phyloP scores from a whole-genome alignment of 225 moss, liverwort and hornwort genomes.

The Straminergon stramineum region DNA sequence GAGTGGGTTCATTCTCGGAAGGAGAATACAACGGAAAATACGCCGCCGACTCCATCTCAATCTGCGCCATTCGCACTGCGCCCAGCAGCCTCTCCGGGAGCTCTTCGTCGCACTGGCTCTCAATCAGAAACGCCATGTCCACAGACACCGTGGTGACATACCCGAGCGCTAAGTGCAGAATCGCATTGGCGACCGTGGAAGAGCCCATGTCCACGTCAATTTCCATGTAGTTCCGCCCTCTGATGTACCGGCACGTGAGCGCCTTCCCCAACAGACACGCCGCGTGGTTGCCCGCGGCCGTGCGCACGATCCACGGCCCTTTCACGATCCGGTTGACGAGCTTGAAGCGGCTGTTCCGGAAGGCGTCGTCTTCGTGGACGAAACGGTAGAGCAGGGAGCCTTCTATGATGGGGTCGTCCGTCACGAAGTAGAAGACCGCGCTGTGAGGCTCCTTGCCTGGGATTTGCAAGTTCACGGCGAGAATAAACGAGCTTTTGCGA shows the following conservation, averaged over 20 bases:
- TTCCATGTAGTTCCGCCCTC: slow-evolving; percentile 60
- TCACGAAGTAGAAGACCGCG: slow-evolving; percentile 73
- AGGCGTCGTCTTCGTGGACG: slow-evolving; percentile 71
- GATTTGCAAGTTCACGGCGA: slow-evolving; percentile 76
- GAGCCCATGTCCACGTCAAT: slow-evolving; percentile 79
- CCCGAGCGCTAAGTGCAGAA: slow-evolving; percentile 76
- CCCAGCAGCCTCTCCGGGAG: slow-evolving; percentile 74
- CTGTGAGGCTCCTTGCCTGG: slow-evolving; percentile 79
- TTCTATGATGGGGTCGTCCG: slow-evolving; percentile 42
- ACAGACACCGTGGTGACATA: slow-evolving; percentile 73
- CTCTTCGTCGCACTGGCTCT: slow-evolving; percentile 62
- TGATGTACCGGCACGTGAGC: slow-evolving; percentile 60
- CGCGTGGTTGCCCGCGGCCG: slow-evolving; percentile 65
- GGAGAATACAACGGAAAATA: slow-evolving; percentile 4
- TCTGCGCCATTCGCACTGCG: slow-evolving; percentile 68
- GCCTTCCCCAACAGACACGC: slow-evolving; percentile 78
- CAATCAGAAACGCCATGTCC: slow-evolving; percentile 85
- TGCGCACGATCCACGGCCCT: slow-evolving; percentile 80
- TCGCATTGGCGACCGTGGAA: slow-evolving; percentile 69
- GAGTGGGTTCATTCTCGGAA: background rate
- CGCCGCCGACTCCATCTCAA: slow-evolving; percentile 57
- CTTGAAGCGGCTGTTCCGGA: slow-evolving; percentile 77
- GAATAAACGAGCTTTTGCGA: slow-evolving; percentile 38
- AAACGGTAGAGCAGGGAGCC: slow-evolving; percentile 68
- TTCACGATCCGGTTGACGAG: slow-evolving; percentile 71